Percentiles rank a stretch among this genome's conserved stretches.
Conservation (phyloP, 1,284 basidiomycete species). For the Bondarzewia mesenterica region DNA sequence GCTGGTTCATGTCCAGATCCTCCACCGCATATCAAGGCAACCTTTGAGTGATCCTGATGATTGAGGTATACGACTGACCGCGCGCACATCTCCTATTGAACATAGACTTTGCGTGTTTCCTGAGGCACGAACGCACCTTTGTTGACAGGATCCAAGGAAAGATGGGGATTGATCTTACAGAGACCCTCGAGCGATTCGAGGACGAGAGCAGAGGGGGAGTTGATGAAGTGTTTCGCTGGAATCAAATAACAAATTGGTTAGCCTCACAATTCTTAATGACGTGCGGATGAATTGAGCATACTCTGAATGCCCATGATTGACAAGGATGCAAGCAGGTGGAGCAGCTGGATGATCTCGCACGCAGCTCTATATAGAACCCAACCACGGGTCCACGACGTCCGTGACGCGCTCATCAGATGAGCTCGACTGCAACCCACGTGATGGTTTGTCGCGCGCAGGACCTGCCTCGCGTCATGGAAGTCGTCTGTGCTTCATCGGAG, state of each 20-base stretch:
- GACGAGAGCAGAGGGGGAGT: constrained; percentile 62
- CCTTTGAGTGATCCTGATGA: constrained; percentile 52
- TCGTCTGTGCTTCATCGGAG: too few relatives aligned
- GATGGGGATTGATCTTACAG: constrained; percentile 58
- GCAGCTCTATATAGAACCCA: background rate
- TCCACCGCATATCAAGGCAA: constrained; percentile 82
- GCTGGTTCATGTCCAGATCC: constrained; percentile 90
- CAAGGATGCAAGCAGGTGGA: background rate
- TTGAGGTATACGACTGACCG: constrained; percentile 54
- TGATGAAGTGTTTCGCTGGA: constrained; percentile 69
- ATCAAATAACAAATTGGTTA: too few relatives aligned
- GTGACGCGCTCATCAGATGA: background rate
- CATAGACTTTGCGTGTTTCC: background rate
- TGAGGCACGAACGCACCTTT: constrained; percentile 37
- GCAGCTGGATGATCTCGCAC: background rate
- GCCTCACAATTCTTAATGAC: background rate
- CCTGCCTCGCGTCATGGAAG: background rate
- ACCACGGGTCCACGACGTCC: background rate
- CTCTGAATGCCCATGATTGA: constrained; percentile 20
- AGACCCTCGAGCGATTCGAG: constrained; percentile 73
- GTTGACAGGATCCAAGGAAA: constrained; percentile 58
- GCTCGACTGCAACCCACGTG: background rate
- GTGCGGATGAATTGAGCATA: too few relatives aligned
- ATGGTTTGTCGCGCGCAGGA: background rate
- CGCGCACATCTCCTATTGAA: background rate